Evolutionary conservation across 2,329 filamentous ascomycete genomes (phyloP), one percentile per base, ranked within the genome.

Genomic region (Aspergillus texensis): DNA sequence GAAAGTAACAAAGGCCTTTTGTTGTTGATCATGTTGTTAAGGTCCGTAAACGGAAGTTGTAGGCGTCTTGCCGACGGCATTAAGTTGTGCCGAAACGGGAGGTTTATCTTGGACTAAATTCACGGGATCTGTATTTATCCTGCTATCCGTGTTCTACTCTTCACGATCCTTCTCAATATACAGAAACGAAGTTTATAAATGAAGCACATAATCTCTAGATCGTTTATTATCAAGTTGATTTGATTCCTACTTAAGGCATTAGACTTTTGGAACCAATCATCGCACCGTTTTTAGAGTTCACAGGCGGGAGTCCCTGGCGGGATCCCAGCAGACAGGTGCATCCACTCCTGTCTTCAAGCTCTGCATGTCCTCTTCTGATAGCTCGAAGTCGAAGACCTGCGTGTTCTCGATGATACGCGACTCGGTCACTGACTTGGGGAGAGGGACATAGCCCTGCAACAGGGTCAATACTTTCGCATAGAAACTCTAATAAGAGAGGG

Each of bases 391-490:
- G 64, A 84, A 89, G 1, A 89, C 72, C 50, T 84, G 73, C 2
- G 81, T 79, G 67, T 90, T 90, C 74, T 89, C 86, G 65, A 85
- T 80, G 67, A 90, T 89, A 21, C 87, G 80, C 11, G 81, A 80
- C 2, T 83, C 83, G 0, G 85, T 89, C 21, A 86, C 86, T 1
- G 86, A 88, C 73, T 89, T 89, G 0, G 87, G 87, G 28, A 90
- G 77, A 16, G 87, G 86, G 34, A 89, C 83, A 68, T 87, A 89
- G 10, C 85, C 85, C 83, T 86, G 46, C 6, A 26, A n/a, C 26
- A 12, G 30, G 9, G 19, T 54, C 19, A 60, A 65, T 57, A 26
- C 41, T 46, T 28, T 34, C 11, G 64, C 21, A 11, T 9, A 32
- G n/a, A 11, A 32, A 26, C 11, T 16, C 36, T 6, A 26, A 10